A percentile compares a stretch with the other conserved stretches of the same genome.
phyloP scores from a whole-genome alignment of 495 filamentous ascomycete genomes.

The Astrocystis sublimbata region DNA sequence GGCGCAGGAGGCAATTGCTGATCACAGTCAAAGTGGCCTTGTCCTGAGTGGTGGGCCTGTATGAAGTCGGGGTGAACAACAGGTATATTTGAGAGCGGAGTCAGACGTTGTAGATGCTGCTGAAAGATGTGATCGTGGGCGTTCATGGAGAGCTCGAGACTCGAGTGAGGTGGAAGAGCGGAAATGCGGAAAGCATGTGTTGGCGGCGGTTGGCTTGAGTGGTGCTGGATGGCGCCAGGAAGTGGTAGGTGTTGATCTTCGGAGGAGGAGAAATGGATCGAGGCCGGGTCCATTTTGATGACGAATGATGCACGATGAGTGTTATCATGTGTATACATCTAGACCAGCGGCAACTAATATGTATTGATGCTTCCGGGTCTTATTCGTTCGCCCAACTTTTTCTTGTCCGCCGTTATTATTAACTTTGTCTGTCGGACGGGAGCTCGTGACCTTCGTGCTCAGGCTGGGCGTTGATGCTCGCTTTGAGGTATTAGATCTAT shows the following conservation, averaged over 20 bases:
- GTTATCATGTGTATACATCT: not conserved
- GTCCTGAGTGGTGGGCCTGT: conserved; percentile 32
- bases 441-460: not conserved
- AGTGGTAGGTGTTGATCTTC: conserved; percentile 16
- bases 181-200: conserved; percentile 28
- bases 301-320: not conserved
- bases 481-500: too few relatives aligned
- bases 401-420: not conserved
- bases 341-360: not conserved
- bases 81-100: conserved; percentile 38
- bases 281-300: conserved; percentile 33
- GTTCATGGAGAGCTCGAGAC: conserved; percentile 39
- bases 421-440: not conserved
- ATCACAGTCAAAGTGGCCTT: conserved; percentile 29
- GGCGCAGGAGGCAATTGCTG: conserved; percentile 32
- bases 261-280: conserved; percentile 24
- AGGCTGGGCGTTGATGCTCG: not conserved
- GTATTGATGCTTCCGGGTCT: not conserved
- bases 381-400: too few relatives aligned
- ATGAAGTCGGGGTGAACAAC: conserved; percentile 42
- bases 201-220: conserved; percentile 24
- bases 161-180: conserved; percentile 40
- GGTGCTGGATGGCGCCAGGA: conserved; percentile 26
- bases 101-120: conserved; percentile 40
- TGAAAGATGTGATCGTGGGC: conserved; percentile 36